Conservation (phyloP, 164 flowering plant genomes). For the Sextonia rubra region DNA sequence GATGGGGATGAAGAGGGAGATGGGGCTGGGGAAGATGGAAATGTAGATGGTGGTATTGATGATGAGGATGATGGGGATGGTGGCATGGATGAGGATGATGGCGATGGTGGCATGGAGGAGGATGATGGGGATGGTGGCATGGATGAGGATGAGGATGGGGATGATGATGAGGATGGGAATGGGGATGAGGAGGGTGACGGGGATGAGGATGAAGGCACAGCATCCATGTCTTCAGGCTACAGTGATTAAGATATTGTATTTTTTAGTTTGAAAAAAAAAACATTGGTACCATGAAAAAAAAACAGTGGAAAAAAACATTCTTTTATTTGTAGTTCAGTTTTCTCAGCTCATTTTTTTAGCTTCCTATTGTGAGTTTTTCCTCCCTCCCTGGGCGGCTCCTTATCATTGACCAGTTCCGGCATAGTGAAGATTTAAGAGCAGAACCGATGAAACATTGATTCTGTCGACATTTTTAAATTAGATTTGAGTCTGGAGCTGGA, state of each 20-base stretch:
- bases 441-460: no score
- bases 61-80: constrained; percentile 28
- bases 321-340: constrained; percentile 1
- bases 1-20: constrained; percentile 22
- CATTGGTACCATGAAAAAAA: not conserved
- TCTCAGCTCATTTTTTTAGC: not conserved
- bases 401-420: not conserved
- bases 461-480: no score
- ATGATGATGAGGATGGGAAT: constrained; percentile 23
- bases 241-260: constrained; percentile 36
- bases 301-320: no score
- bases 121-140: constrained; percentile 24
- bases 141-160: constrained; percentile 24
- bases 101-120: constrained; percentile 23
- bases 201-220: constrained; percentile 34
- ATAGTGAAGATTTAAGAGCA: no score
- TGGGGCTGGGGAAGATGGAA: constrained; percentile 13
- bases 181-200: constrained; percentile 24
- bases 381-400: not conserved
- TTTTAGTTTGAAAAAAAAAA: not conserved
- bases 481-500: no score
- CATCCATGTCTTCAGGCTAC: constrained; percentile 49
- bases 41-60: constrained; percentile 17
- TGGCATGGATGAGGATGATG: constrained; percentile 21
- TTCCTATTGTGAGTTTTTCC: no score